A percentile compares a stretch with the other conserved stretches of the same genome.
These are phyloP conservation scores for Galerina sulciceps DNA, from an alignment of 768 basidiomycete genomes.

Conservation along the genomic window DNA sequence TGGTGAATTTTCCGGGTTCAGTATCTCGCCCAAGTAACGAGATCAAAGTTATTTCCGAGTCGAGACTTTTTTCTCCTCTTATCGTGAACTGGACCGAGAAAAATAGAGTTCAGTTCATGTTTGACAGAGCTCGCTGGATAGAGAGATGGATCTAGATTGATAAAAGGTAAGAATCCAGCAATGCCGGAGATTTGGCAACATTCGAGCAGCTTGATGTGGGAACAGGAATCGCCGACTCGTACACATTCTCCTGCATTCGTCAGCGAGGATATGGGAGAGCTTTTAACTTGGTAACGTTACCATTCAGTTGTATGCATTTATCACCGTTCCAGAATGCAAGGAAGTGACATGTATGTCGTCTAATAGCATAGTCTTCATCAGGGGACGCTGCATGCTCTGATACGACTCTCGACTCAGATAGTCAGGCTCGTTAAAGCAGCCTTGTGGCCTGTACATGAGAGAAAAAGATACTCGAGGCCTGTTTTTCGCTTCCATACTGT, in stretches of 20 bases:
- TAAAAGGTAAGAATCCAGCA: neutral
- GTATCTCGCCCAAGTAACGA: neutral
- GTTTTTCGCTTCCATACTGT: constrained; percentile 7
- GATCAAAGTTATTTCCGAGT: neutral
- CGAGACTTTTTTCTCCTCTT: neutral
- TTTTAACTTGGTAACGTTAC: too few relatives aligned
- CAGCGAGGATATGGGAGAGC: neutral
- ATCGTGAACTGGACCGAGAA: constrained; percentile 4
- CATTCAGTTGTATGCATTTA: neutral
- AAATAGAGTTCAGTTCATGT: constrained; percentile 1
- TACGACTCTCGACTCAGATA: neutral
- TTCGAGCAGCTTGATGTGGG: constrained; percentile 6
- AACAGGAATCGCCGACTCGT: neutral
- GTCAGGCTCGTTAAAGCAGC: neutral
- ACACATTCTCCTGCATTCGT: neutral
- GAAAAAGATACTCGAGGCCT: neutral
- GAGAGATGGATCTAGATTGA: constrained; percentile 5
- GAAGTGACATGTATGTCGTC: neutral
- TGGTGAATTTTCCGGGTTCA: neutral
- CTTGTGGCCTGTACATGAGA: constrained; percentile 6
- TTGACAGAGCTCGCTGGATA: neutral
- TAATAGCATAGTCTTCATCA: neutral
- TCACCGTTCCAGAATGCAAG: neutral
- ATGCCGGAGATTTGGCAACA: constrained; percentile 15
- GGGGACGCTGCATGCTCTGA: neutral